Conservation (phyloP, 441 rosid species). For the Populus tomentosa region DNA sequence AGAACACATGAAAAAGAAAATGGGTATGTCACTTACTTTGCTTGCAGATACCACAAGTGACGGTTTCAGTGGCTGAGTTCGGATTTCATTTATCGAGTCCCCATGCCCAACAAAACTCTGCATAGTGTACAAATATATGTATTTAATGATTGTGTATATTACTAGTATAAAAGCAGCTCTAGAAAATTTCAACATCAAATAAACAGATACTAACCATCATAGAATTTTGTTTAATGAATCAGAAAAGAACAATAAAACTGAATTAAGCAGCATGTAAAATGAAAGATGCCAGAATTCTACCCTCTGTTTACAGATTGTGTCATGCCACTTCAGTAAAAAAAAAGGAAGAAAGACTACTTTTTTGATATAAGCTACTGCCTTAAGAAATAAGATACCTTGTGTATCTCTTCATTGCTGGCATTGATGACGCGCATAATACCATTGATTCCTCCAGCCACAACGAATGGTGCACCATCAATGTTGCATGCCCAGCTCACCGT, state of each 20-base stretch:
- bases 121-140: background rate
- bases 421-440: conserved; percentile 88
- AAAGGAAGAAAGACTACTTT: background rate
- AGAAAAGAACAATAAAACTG: background rate
- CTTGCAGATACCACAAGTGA: conserved; percentile 92
- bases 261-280: background rate
- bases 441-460: conserved; percentile 85
- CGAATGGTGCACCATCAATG: conserved; percentile 59
- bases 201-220: background rate
- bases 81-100: conserved; percentile 90
- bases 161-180: background rate
- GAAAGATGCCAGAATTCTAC: background rate
- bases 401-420: conserved; percentile 68
- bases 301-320: background rate
- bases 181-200: background rate
- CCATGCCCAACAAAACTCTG: conserved; percentile 99
- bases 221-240: background rate
- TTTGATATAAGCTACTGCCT: background rate
- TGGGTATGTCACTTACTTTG: conserved; percentile 46
- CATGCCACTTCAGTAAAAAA: background rate
- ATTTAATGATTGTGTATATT: background rate
- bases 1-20: conserved; percentile 1
- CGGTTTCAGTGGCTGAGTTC: conserved; percentile 89
- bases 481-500: conserved; percentile 90
- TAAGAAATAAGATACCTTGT: conserved; percentile 52